phyloP scores from a whole-genome alignment of 495 filamentous ascomycete genomes.

The Hypomontagnella submonticulosa region DNA sequence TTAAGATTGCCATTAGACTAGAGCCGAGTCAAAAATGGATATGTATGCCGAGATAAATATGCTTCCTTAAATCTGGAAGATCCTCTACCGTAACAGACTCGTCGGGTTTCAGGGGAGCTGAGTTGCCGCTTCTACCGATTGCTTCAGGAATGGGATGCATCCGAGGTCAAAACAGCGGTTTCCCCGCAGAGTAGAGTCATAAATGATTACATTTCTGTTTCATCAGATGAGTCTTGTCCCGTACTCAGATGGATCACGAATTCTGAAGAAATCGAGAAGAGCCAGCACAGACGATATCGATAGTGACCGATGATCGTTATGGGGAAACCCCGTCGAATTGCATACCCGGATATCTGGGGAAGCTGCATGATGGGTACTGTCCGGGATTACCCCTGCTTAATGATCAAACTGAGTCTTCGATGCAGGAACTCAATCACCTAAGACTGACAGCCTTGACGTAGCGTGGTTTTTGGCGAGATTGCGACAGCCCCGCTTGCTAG shows the following conservation, averaged over 20 bases:
- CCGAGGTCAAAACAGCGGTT: too few species aligned
- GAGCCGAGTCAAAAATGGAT: too few species aligned
- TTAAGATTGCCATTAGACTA: too few species aligned
- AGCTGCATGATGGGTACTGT: constrained; percentile 21
- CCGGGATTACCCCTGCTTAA: constrained; percentile 15
- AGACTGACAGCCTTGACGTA: constrained; percentile 28
- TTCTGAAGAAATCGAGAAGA: not conserved
- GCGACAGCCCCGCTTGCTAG: constrained; percentile 28
- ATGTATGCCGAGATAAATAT: too few species aligned
- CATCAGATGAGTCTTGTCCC: not conserved
- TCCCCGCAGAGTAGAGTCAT: too few species aligned
- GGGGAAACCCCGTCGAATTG: constrained; percentile 28
- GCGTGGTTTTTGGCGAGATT: constrained; percentile 38
- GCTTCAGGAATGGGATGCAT: too few species aligned
- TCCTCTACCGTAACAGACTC: too few species aligned
- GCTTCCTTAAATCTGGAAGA: too few species aligned
- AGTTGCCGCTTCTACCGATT: too few species aligned
- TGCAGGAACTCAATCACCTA: constrained; percentile 38
- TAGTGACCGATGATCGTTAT: not conserved
- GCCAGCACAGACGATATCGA: too few species aligned
- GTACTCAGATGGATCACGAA: not conserved
- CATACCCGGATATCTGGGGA: constrained; percentile 39
- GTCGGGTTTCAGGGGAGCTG: too few species aligned
- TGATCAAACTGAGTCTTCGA: constrained; percentile 19
- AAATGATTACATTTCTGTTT: not conserved